These are phyloP conservation scores for Aspergillus phoenicis DNA, from an alignment of 2,329 filamentous ascomycete species.

Conservation along the genomic window DNA sequence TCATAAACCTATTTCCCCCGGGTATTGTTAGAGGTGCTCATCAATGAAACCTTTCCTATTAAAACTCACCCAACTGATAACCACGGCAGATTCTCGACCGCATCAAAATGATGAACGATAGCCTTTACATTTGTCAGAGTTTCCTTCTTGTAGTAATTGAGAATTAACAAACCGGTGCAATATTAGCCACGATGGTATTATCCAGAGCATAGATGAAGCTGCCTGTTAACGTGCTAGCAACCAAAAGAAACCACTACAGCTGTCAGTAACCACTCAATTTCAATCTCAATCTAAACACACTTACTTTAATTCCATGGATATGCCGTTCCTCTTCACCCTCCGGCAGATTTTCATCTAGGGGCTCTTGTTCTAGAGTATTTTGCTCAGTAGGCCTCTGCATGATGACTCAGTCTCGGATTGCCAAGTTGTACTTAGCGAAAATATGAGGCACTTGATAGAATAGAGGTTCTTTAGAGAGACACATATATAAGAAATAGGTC, in stretches of 20 bases:
- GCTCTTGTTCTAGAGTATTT: too few relatives aligned
- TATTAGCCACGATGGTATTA: constrained; percentile 19
- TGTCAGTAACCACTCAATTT: too few relatives aligned
- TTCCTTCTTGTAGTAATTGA: background rate
- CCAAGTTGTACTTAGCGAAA: too few relatives aligned
- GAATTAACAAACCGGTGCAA: background rate
- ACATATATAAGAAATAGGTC: too few relatives aligned
- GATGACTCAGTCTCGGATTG: too few relatives aligned
- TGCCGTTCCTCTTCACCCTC: too few relatives aligned
- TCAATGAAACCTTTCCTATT: background rate
- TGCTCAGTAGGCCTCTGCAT: too few relatives aligned
- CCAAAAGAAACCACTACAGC: background rate
- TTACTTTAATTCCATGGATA: too few relatives aligned
- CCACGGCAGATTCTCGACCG: constrained; percentile 15
- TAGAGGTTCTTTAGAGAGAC: too few relatives aligned
- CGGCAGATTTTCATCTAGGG: too few relatives aligned
- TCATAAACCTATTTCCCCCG: background rate
- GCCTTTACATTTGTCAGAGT: constrained; percentile 4
- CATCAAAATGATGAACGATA: constrained; percentile 13
- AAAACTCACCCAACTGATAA: constrained; percentile 6
- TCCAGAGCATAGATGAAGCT: constrained; percentile 17
- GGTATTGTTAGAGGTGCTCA: background rate
- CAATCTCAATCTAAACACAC: too few relatives aligned
- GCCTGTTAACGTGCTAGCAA: background rate
- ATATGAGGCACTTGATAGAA: too few relatives aligned